phyloP scores from a whole-genome alignment of 306 rosid species.

The Delonix regia region DNA sequence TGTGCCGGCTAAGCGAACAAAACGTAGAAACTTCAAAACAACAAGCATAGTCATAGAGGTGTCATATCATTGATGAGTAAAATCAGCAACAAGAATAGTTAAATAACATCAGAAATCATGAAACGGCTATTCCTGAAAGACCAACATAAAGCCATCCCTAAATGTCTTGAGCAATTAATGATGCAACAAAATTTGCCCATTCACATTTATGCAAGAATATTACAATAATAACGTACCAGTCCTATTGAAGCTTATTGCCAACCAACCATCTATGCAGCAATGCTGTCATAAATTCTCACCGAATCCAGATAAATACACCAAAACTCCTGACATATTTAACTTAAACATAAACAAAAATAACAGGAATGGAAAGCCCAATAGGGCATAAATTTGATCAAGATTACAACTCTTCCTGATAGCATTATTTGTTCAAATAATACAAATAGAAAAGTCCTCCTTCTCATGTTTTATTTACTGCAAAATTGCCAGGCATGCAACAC shows the following conservation, averaged over 20 bases:
- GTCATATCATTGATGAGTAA: background rate
- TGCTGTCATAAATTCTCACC: conserved; percentile 9
- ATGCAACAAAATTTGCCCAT: conserved; percentile 27
- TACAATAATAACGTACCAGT: conserved; percentile 37
- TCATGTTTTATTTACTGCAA: conserved; percentile 44
- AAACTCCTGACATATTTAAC: conserved; percentile 30
- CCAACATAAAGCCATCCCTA: background rate
- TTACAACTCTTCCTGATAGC: conserved; percentile 35
- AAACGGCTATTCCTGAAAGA: conserved; percentile 1
- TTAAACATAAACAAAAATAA: conserved; percentile 19
- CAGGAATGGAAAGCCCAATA: conserved; percentile 10
- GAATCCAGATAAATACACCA: conserved; percentile 31
- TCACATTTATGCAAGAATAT: conserved; percentile 30
- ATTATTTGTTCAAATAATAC: conserved; percentile 37
- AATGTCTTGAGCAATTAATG: background rate
- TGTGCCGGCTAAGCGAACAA: background rate
- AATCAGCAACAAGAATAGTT: background rate
- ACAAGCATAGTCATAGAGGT: background rate
- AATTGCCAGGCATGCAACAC: conserved; percentile 53
- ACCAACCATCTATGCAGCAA: conserved; percentile 39
- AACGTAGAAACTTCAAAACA: background rate
- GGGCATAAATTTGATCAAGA: conserved; percentile 28
- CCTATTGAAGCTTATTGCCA: conserved; percentile 40
- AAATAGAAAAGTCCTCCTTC: conserved; percentile 32
- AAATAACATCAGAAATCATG: conserved; percentile 5